Percentiles rank a stretch among this genome's conserved stretches.
phyloP scores from a whole-genome alignment of 495 filamentous ascomycete genomes.

The Halenospora varia region DNA sequence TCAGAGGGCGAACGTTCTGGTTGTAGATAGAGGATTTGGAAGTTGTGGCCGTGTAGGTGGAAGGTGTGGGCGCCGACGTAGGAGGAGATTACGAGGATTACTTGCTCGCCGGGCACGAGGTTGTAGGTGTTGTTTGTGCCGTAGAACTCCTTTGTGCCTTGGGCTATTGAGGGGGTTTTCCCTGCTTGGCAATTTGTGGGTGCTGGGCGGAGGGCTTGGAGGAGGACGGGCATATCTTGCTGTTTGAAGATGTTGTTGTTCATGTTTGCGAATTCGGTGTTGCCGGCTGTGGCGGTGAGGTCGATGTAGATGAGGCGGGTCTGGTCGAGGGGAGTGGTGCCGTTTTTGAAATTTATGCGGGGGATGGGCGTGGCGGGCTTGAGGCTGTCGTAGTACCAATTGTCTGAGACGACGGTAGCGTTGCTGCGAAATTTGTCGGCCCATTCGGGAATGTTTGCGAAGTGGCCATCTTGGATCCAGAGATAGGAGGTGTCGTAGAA shows the following conservation, averaged over 20 bases:
- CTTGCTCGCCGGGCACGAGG: neutral
- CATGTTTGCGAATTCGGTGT: neutral
- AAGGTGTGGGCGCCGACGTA: neutral
- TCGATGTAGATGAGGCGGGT: neutral
- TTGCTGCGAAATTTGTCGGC: neutral
- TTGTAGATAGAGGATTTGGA: neutral
- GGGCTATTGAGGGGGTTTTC: no score
- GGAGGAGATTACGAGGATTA: neutral
- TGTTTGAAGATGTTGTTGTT: neutral
- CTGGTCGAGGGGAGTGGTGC: no score
- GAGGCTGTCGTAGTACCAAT: neutral
- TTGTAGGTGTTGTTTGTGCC: neutral
- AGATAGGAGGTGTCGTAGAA: no score
- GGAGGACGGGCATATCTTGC: neutral
- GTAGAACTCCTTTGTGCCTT: neutral
- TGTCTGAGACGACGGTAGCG: neutral
- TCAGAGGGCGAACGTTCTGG: neutral
- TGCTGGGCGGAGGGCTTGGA: neutral
- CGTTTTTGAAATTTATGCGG: neutral
- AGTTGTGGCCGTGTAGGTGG: neutral
- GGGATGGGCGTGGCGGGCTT: neutral
- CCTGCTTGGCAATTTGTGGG: neutral
- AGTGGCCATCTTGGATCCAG: no score
- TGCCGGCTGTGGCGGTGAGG: neutral
- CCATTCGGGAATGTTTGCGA: neutral